Conservation (phyloP, 257 asterid species). For the Anisodus tanguticus region DNA sequence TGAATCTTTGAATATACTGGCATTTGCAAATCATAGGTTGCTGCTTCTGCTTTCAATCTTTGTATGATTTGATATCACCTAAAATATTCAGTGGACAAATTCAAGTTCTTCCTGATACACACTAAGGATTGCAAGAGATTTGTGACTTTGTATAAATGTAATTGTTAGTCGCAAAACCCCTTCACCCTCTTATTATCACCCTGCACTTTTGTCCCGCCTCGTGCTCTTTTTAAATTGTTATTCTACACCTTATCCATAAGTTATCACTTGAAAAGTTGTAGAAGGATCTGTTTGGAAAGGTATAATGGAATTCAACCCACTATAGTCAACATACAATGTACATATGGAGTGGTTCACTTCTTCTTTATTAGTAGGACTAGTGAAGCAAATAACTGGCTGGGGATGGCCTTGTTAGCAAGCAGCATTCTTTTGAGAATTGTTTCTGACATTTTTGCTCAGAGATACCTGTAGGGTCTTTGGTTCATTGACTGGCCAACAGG, state of each 20-base stretch:
- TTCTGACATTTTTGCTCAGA: too few relatives aligned
- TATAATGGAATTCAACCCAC: neutral
- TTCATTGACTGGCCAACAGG: too few relatives aligned
- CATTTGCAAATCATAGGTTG: neutral
- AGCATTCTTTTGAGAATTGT: too few relatives aligned
- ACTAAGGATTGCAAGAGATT: neutral
- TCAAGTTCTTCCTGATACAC: neutral
- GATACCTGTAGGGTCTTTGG: too few relatives aligned
- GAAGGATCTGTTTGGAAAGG: neutral
- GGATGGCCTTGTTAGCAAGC: too few relatives aligned
- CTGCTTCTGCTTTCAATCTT: conserved; percentile 15
- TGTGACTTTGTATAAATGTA: neutral
- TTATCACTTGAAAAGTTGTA: neutral
- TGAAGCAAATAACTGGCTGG: too few relatives aligned
- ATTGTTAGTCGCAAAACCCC: neutral
- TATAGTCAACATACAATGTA: too few relatives aligned
- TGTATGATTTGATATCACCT: neutral
- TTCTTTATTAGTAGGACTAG: too few relatives aligned
- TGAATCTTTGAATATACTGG: neutral
- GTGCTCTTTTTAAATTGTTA: conserved; percentile 22
- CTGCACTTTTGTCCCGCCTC: neutral
- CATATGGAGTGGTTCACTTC: too few relatives aligned
- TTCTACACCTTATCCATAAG: neutral
- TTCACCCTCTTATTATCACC: neutral
- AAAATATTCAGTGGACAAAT: neutral